phyloP scores from a whole-genome alignment of 2,329 filamentous ascomycete species.

The Emergomyces africanus region DNA sequence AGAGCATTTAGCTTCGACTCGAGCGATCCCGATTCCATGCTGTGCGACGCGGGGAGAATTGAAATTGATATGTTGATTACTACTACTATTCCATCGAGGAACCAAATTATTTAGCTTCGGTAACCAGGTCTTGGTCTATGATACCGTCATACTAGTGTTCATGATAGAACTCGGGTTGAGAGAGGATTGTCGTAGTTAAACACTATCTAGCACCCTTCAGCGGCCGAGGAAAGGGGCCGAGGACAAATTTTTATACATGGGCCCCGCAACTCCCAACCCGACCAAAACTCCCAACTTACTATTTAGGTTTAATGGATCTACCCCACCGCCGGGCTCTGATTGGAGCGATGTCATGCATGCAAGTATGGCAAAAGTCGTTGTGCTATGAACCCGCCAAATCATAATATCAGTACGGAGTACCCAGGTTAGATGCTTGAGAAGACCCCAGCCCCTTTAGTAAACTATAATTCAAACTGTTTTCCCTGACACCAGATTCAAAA shows the following conservation, averaged over 20 bases:
- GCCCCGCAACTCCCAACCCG: too few relatives aligned
- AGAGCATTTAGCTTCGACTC: constrained; percentile 24
- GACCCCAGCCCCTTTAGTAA: too few relatives aligned
- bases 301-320: too few relatives aligned
- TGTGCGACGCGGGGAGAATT: neutral
- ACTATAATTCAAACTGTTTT: too few relatives aligned
- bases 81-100: neutral
- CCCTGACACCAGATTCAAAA: too few relatives aligned
- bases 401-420: too few relatives aligned
- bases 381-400: neutral
- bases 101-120: neutral
- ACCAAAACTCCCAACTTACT: too few relatives aligned
- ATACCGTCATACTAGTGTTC: neutral
- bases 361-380: too few relatives aligned
- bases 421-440: too few relatives aligned
- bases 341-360: neutral
- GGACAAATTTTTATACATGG: neutral
- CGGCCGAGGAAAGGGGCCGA: too few relatives aligned
- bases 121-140: neutral
- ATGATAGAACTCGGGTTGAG: neutral
- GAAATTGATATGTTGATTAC: neutral
- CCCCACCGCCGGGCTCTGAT: neutral
- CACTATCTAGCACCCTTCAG: too few relatives aligned
- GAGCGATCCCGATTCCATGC: constrained; percentile 20
- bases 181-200: too few relatives aligned